Evolutionary conservation across 1,284 basidiomycete species (phyloP).

Genomic region (Melampsora occidentalis): DNA sequence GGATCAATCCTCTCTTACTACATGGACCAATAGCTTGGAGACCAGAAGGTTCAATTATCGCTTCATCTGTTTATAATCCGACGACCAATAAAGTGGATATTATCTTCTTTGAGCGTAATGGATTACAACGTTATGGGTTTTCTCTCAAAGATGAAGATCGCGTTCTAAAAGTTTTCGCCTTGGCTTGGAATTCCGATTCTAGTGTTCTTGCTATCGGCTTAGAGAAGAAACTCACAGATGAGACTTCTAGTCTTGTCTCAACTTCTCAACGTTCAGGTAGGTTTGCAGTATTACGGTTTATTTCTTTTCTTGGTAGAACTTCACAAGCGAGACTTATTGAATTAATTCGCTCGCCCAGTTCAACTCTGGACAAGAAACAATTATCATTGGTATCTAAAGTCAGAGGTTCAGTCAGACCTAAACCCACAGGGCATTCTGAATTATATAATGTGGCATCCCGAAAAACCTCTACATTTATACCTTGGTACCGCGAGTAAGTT

Average conservation of each 20-base stretch:
- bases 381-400: slow-evolving; percentile 90
- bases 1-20: slow-evolving; percentile 65
- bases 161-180: slow-evolving; percentile 68
- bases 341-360: slow-evolving; percentile 58
- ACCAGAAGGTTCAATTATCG: slow-evolving; percentile 80
- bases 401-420: slow-evolving; percentile 63
- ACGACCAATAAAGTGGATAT: slow-evolving; percentile 68
- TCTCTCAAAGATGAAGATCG: slow-evolving; percentile 61
- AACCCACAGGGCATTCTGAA: slow-evolving; percentile 61
- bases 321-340: background rate
- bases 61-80: slow-evolving; percentile 74
- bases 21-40: slow-evolving; percentile 81
- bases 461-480: slow-evolving; percentile 67
- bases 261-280: slow-evolving; percentile 24
- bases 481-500: slow-evolving; percentile 60
- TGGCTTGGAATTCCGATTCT: slow-evolving; percentile 86
- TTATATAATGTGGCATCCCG: slow-evolving; percentile 80
- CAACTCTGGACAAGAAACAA: slow-evolving; percentile 95
- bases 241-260: slow-evolving; percentile 62
- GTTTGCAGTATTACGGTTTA: background rate
- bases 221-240: slow-evolving; percentile 62
- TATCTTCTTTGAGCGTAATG: slow-evolving; percentile 94
- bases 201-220: slow-evolving; percentile 81
- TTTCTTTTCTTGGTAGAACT: background rate
- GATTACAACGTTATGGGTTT: slow-evolving; percentile 86